Evolutionary conservation across 83 land plant genomes (phyloP).

Genomic region (Diphasiastrum complanatum): DNA sequence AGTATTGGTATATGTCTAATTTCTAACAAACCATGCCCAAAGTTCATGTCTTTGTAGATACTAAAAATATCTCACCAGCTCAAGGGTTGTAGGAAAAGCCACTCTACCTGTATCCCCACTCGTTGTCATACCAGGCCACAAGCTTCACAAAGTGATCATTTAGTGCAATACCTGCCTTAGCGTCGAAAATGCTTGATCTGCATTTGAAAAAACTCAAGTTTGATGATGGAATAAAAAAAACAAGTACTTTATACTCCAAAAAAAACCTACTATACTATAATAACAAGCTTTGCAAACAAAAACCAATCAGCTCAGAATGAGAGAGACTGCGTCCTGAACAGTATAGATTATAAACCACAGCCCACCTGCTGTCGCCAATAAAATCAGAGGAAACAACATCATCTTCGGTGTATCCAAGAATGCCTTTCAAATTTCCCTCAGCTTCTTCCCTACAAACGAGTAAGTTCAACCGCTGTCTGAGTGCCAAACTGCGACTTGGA

Average conservation of each 20-base stretch:
- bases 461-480: neutral
- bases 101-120: slow-evolving; percentile 80
- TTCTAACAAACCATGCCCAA: too few species aligned
- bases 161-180: slow-evolving; percentile 73
- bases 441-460: slow-evolving; percentile 46
- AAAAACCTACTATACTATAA: neutral
- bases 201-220: neutral
- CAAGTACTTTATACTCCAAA: neutral
- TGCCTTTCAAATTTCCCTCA: slow-evolving; percentile 63
- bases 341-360: neutral
- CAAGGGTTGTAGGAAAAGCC: neutral
- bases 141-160: slow-evolving; percentile 53
- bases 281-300: neutral
- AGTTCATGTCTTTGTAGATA: too few species aligned
- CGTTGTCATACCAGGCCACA: slow-evolving; percentile 52
- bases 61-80: neutral
- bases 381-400: slow-evolving; percentile 66
- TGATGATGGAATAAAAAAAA: neutral
- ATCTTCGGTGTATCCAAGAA: slow-evolving; percentile 69
- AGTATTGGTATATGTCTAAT: neutral
- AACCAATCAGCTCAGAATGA: neutral
- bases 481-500: neutral
- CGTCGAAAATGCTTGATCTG: slow-evolving; percentile 85
- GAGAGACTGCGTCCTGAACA: neutral
- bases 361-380: slow-evolving; percentile 59